Conservation (phyloP, 768 basidiomycete species). For the Hirschioporus abietinus region DNA sequence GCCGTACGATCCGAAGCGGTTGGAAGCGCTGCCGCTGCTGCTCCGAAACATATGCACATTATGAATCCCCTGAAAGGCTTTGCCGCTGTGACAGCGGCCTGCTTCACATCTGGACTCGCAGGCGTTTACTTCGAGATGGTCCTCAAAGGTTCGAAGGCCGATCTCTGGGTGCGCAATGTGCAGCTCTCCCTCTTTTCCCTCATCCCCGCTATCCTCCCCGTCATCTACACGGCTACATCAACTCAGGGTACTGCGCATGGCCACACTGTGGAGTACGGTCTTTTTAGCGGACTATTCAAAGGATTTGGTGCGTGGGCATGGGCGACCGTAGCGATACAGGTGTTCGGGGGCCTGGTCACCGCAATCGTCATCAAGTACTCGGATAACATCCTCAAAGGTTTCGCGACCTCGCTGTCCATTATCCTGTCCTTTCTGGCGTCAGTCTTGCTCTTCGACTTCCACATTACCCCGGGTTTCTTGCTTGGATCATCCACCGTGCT, state of each 20-base stretch:
- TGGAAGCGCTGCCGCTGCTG: conserved; percentile 13
- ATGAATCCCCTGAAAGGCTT: conserved; percentile 88
- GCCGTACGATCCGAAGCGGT: conserved; percentile 17
- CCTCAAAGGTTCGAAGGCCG: conserved; percentile 80
- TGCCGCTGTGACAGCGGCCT: conserved; percentile 83
- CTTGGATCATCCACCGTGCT: conserved; percentile 82
- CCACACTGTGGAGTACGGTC: conserved; percentile 23
- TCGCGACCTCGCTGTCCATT: conserved; percentile 92
- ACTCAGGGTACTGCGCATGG: conserved; percentile 19
- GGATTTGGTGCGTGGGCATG: conserved; percentile 92
- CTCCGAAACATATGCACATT: conserved; percentile 33
- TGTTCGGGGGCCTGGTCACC: conserved; percentile 87
- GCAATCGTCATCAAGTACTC: conserved; percentile 94
- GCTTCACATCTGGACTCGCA: conserved; percentile 92
- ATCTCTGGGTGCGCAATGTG: conserved; percentile 95
- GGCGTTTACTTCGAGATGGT: conserved; percentile 99
- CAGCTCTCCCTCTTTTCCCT: conserved; percentile 94
- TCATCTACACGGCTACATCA: conserved; percentile 44
- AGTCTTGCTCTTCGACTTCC: conserved; percentile 85
- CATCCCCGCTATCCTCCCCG: conserved; percentile 78
- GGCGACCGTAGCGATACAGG: conserved; percentile 84
- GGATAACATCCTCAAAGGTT: conserved; percentile 89
- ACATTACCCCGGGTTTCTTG: conserved; percentile 80
- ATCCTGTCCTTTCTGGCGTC: conserved; percentile 93
- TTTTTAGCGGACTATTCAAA: conserved; percentile 56